Evolutionary conservation across 2,329 filamentous ascomycete species (phyloP), one percentile per base, ranked within the genome.

Genomic region (Trichoderma atrobrunneum): DNA sequence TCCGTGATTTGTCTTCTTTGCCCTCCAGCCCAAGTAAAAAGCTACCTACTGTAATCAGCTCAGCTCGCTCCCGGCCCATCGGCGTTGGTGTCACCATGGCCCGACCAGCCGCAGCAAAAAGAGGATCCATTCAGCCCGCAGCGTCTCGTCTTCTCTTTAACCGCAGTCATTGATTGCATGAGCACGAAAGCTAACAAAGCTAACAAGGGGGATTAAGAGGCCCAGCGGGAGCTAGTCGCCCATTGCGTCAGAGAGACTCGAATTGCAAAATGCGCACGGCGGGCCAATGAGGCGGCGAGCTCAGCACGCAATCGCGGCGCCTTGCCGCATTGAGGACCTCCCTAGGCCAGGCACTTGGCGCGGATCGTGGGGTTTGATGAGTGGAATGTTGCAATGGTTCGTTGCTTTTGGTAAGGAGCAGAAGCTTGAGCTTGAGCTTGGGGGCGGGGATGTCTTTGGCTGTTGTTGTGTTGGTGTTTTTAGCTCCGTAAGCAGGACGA

Each of bases 171-270:
- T 24, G 48, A 54, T 54, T 54, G 48, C 21, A 54, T 6, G 12
- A 24, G 36, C 36, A 36, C 14, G 34, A 36, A 36, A 30, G 18
- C 18, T 8, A 24, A 10, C 32, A 36, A 43, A 57, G 32, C 48
- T 54, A 67, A 30, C n/a, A 28, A 43, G 34, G 28, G 39, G 24
- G 7, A 4, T 51, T 2, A 30, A 26, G 36, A 18, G 28, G 39
- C 39, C 63, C 63, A 36, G 32, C 64, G 70, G 70, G 71, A 70
- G 54, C 68, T 73, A 73, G 56, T 61, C 56, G 68, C 61, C 61
- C 62, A 79, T 79, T 77, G 78, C 78, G 78, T 79, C 78, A 79
- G 75, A 72, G 72, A 75, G 72, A 73, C 73, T 72, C 65, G 75
- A 72, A 78, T 78, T 76, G 74, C 75, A 77, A 73, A 76, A 79